phyloP scores from a whole-genome alignment of 371 early-diverging fungal genomes.

The Apophysomyces trapeziformis region DNA sequence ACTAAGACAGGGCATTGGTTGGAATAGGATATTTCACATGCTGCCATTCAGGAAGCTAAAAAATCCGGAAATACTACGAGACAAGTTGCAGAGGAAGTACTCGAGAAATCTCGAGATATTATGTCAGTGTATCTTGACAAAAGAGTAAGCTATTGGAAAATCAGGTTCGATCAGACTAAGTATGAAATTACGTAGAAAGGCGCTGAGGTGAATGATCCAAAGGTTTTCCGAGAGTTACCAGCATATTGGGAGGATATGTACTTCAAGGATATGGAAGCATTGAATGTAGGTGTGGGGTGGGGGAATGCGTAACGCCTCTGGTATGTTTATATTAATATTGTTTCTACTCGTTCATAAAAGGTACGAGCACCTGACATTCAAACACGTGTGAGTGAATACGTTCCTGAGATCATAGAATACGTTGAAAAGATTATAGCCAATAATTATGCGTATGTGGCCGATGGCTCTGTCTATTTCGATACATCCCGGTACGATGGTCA shows the following conservation, averaged over 20 bases:
- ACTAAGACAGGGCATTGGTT: background rate
- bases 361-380: slow-evolving; percentile 91
- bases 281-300: slow-evolving; percentile 66
- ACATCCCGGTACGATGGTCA: slow-evolving; percentile 86
- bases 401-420: slow-evolving; percentile 94
- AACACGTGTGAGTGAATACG: slow-evolving; percentile 98
- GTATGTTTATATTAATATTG: too few species aligned
- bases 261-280: slow-evolving; percentile 94
- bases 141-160: slow-evolving; percentile 34
- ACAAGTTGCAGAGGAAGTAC: slow-evolving; percentile 46
- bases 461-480: slow-evolving; percentile 99
- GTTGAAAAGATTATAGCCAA: slow-evolving; percentile 93
- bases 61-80: slow-evolving; percentile 45
- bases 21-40: slow-evolving; percentile 44
- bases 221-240: slow-evolving; percentile 89
- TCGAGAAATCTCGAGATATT: slow-evolving; percentile 60
- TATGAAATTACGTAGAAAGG: slow-evolving; percentile 47
- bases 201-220: slow-evolving; percentile 79
- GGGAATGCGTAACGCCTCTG: too few species aligned
- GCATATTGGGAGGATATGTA: slow-evolving; percentile 97
- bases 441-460: slow-evolving; percentile 93
- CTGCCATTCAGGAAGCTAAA: slow-evolving; percentile 58
- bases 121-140: slow-evolving; percentile 63
- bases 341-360: slow-evolving; percentile 22
- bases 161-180: background rate